Evolutionary conservation across 2,329 filamentous ascomycete genomes (phyloP).

Genomic region (Cercospora sp.): DNA sequence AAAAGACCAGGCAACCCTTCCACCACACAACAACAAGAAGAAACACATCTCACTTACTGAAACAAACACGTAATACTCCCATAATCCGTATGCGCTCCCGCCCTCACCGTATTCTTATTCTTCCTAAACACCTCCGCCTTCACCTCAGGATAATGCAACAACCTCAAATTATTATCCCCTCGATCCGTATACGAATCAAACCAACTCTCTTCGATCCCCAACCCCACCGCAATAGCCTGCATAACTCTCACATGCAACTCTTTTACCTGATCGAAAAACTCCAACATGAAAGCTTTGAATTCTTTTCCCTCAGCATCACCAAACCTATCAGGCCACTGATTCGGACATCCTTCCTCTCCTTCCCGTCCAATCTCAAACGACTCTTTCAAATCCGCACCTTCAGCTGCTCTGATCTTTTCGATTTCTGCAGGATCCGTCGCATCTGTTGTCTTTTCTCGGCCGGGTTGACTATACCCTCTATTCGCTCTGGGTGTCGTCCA

Average conservation of each 20-base stretch:
- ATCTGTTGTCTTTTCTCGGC: slow-evolving; percentile 69
- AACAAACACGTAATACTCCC: slow-evolving; percentile 55
- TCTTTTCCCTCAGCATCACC: slow-evolving; percentile 56
- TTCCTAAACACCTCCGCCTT: slow-evolving; percentile 58
- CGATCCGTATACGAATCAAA: slow-evolving; percentile 74
- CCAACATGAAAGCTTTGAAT: slow-evolving; percentile 71
- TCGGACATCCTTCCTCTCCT: slow-evolving; percentile 63
- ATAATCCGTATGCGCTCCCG: slow-evolving; percentile 75
- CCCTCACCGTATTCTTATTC: slow-evolving; percentile 58
- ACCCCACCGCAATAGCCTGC: slow-evolving; percentile 63
- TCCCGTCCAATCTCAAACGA: slow-evolving; percentile 63
- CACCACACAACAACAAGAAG: neutral
- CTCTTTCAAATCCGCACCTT: slow-evolving; percentile 57
- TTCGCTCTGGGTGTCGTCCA: slow-evolving; percentile 62
- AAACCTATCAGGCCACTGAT: slow-evolving; percentile 74
- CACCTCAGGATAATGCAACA: slow-evolving; percentile 55
- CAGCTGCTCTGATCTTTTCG: slow-evolving; percentile 54
- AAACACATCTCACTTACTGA: slow-evolving; percentile 27
- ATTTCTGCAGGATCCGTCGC: slow-evolving; percentile 59
- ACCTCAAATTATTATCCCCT: slow-evolving; percentile 64
- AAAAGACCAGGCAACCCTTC: neutral
- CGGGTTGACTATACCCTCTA: slow-evolving; percentile 50
- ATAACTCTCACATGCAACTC: slow-evolving; percentile 71
- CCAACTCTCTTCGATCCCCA: slow-evolving; percentile 67
- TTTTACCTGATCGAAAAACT: slow-evolving; percentile 75